Evolutionary conservation across 257 asterid genomes (phyloP), one percentile per base, ranked within the genome.

Genomic region (Solanum megistacrolobum): DNA sequence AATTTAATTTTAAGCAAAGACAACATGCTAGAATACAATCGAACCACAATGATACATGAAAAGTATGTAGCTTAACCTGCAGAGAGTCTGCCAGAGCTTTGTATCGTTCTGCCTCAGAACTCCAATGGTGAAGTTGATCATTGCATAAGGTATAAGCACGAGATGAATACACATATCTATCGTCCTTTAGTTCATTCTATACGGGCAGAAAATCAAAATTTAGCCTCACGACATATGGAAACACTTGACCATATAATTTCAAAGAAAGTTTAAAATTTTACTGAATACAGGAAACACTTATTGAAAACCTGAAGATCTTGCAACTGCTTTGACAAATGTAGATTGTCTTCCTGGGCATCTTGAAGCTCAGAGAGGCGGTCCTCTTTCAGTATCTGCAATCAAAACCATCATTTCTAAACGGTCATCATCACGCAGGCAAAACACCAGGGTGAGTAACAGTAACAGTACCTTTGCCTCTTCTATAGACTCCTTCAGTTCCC

Each of bases 61-160:
- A 89, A 75, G 41, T 83, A 87, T 88, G 84, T 65, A 86, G 89
- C 92, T 90, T 91, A 27, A 96, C 98, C 92, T 96, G 99, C 92
- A 96, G 92, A 87, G 98, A 93, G 34, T 96, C 99, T 4, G 94
- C 89, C 90, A 91, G 87, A 78, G 38, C 89, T 89, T 91, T 93
- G 89, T 93, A 95, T 86, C 95, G 96, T 87, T 94, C 99, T 81
- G 98, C 94, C 94, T 97, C 99, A 23, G 94, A 86, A 89, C 87
- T 95, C 98, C 98, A 97, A 90, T 97, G 96, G 89, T 93, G 98
- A 81, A 95, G 94, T 92, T 97, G 99, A 90, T 97, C 99, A 81
- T 90, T 94, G 91, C 94, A 89, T 88, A 95, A 88, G 89, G 96
- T 89, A 92, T 93, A 97, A 90, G 99, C 96, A 66, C 98, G 98